Evolutionary conservation across 805 yeast genomes (phyloP).

Genomic region (Candida coleopterorum): DNA sequence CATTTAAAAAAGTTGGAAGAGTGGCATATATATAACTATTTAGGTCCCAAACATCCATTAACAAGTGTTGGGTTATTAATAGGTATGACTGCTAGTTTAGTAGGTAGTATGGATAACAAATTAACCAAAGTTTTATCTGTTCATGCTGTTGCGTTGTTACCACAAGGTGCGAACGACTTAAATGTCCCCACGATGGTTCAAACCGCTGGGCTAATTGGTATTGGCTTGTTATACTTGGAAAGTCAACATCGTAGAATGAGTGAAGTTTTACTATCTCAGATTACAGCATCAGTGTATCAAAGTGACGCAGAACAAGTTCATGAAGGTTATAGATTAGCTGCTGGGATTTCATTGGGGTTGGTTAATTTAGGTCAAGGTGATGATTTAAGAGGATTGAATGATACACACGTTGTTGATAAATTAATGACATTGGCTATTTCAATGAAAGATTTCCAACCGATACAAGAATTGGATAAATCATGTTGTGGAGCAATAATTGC

Average conservation of each 20-base stretch:
- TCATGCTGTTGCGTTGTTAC: constrained; percentile 86
- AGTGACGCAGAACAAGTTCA: constrained; percentile 55
- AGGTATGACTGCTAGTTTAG: constrained; percentile 89
- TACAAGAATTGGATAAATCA: constrained; percentile 55
- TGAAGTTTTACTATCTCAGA: constrained; percentile 67
- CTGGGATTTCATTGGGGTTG: constrained; percentile 84
- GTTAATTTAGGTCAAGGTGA: constrained; percentile 77
- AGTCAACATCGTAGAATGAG: constrained; percentile 85
- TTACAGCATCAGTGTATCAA: constrained; percentile 48
- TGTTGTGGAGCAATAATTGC: constrained; percentile 76
- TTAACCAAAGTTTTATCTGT: constrained; percentile 88
- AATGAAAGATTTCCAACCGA: constrained; percentile 59
- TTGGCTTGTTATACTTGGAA: constrained; percentile 76
- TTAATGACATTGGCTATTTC: constrained; percentile 55
- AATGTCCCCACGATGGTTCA: constrained; percentile 82
- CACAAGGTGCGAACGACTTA: constrained; percentile 84
- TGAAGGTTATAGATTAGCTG: constrained; percentile 81
- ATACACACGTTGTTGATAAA: constrained; percentile 58
- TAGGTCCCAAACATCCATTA: constrained; percentile 81
- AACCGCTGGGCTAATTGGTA: constrained; percentile 85
- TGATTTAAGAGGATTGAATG: constrained; percentile 53
- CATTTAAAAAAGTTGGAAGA: constrained; percentile 80
- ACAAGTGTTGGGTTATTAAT: constrained; percentile 83
- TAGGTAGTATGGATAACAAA: constrained; percentile 79
- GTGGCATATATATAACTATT: constrained; percentile 92